Evolutionary conservation across 2,329 filamentous ascomycete species (phyloP).

Genomic region (Aspergillus sclerotialis): DNA sequence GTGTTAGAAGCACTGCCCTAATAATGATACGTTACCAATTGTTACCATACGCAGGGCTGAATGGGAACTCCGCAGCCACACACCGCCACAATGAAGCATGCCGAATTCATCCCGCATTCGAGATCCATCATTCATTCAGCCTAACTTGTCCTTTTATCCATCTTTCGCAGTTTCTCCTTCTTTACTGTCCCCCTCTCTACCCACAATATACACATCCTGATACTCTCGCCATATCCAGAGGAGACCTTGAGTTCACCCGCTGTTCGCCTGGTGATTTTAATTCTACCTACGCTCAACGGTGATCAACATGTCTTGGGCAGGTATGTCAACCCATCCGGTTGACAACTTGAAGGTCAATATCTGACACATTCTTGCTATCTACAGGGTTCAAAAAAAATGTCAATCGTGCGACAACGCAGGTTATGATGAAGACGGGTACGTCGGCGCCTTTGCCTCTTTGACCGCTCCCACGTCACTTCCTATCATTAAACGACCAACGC

Average conservation of each 20-base stretch:
- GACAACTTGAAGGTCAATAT: neutral
- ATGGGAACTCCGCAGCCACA: slow-evolving; percentile 6
- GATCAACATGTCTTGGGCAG: slow-evolving; percentile 63
- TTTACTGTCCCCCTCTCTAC: neutral
- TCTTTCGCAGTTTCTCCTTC: slow-evolving; percentile 1
- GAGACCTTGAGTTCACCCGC: neutral
- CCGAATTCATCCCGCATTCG: slow-evolving; percentile 11
- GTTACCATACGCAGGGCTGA: slow-evolving; percentile 1
- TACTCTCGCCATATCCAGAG: neutral
- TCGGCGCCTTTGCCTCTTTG: slow-evolving; percentile 15
- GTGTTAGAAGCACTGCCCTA: no score
- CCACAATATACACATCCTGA: neutral
- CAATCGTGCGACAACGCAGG: slow-evolving; percentile 96
- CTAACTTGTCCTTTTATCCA: slow-evolving; percentile 3
- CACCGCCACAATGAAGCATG: slow-evolving; percentile 8
- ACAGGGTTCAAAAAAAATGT: slow-evolving; percentile 91
- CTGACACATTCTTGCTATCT: slow-evolving; percentile 3
- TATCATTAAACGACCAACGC: slow-evolving; percentile 1
- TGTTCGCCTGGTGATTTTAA: slow-evolving; percentile 2
- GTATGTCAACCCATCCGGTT: slow-evolving; percentile 34
- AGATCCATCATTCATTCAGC: slow-evolving; percentile 7
- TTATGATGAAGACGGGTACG: slow-evolving; percentile 98
- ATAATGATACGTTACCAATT: no score
- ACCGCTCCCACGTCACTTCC: slow-evolving; percentile 6
- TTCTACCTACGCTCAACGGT: slow-evolving; percentile 1